Percentiles rank a stretch among this genome's conserved stretches.
phyloP scores from a whole-genome alignment of 805 yeast species.

The Cephaloascus fragrans region DNA sequence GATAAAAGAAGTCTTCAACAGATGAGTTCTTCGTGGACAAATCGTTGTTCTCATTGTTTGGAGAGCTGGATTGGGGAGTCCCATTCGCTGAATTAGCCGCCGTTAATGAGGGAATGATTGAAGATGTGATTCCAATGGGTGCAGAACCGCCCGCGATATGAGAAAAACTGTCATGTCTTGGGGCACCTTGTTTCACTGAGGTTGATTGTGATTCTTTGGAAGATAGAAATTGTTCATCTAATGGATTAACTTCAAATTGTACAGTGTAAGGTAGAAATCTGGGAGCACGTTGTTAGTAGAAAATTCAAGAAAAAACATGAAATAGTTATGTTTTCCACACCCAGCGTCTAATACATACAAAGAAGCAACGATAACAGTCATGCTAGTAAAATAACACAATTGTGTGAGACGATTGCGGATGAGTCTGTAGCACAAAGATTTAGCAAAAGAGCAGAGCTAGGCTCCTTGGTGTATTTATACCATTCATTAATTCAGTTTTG shows the following conservation, averaged over 20 bases:
- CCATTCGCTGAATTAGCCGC: constrained; percentile 21
- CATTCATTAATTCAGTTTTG: no score
- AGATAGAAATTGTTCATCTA: constrained; percentile 3
- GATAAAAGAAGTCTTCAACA: constrained; percentile 45
- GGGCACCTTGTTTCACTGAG: no score
- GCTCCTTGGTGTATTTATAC: no score
- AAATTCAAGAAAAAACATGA: background rate
- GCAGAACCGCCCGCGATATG: constrained; percentile 4
- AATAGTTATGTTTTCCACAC: background rate
- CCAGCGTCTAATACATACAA: constrained; percentile 31
- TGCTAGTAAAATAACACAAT: constrained; percentile 10
- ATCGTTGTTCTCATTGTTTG: constrained; percentile 1
- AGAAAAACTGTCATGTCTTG: constrained; percentile 3
- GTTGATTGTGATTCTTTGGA: constrained; percentile 4
- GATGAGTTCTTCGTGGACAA: constrained; percentile 21
- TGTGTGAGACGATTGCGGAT: constrained; percentile 1
- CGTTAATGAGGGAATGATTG: constrained; percentile 25
- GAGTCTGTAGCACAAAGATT: no score
- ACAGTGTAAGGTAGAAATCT: constrained; percentile 70
- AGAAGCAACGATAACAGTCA: constrained; percentile 67
- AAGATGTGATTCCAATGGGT: constrained; percentile 7
- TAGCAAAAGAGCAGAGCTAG: no score
- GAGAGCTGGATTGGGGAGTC: constrained; percentile 12
- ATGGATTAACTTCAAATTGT: constrained; percentile 42
- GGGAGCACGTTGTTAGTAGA: constrained; percentile 9